Conservation (phyloP, 305 asterid genomes). For the Solanum hybrid region DNA sequence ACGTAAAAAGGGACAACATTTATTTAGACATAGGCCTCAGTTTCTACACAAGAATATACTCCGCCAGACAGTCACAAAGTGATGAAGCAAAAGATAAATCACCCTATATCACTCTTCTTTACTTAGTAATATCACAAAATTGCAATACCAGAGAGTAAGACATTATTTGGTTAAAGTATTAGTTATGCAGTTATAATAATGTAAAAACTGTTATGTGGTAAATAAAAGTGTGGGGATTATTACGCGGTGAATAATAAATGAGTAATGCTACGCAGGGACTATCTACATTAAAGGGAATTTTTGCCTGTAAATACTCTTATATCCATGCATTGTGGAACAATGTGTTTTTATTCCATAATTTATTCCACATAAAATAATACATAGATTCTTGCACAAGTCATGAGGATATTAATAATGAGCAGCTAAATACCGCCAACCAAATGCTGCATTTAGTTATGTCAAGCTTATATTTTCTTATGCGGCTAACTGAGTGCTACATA, state of each 20-base stretch:
- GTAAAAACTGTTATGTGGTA: neutral
- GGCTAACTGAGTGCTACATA: neutral
- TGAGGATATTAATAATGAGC: neutral
- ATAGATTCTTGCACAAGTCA: neutral
- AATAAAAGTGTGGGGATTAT: neutral
- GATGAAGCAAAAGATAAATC: neutral
- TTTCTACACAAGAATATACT: neutral
- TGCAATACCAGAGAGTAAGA: neutral
- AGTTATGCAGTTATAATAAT: neutral
- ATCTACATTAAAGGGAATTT: neutral
- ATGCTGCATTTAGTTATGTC: neutral
- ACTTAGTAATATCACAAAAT: neutral
- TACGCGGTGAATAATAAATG: neutral
- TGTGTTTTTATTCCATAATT: neutral
- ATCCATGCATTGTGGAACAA: neutral
- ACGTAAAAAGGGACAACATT: neutral
- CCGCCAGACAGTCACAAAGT: neutral
- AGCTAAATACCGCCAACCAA: neutral
- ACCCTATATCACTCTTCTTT: neutral
- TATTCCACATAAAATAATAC: neutral
- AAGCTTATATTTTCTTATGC: neutral
- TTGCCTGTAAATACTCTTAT: neutral
- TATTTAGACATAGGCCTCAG: neutral
- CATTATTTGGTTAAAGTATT: neutral
- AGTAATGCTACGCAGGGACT: neutral